Evolutionary conservation across 306 rosid genomes (phyloP).

Genomic region (Vachellia pachyceras): DNA sequence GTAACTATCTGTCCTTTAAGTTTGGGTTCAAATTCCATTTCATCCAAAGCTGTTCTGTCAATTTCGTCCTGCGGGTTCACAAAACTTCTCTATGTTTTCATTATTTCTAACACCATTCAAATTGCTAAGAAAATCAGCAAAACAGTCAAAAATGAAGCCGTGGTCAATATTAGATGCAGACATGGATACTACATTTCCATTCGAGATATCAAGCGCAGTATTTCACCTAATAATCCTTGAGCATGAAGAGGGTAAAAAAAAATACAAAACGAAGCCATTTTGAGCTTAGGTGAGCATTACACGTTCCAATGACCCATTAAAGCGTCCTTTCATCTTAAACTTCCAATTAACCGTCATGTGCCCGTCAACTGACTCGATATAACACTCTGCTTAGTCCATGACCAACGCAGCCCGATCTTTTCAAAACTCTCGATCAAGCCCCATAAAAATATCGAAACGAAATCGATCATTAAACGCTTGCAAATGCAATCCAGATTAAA

Average conservation of each 20-base stretch:
- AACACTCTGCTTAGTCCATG: background rate
- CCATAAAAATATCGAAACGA: background rate
- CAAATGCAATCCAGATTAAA: background rate
- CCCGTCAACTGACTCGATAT: background rate
- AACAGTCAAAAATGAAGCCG: background rate
- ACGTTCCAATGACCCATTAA: too few relatives aligned
- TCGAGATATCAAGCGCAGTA: background rate
- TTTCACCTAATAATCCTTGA: background rate
- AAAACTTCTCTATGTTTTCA: background rate
- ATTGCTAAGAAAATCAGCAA: background rate
- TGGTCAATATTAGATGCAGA: background rate
- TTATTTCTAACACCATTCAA: background rate
- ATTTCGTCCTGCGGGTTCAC: background rate
- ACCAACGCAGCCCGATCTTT: background rate
- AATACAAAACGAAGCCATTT: background rate
- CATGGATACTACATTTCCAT: background rate
- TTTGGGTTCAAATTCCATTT: background rate
- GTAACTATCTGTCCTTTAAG: background rate
- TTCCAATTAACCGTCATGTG: background rate
- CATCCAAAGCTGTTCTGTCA: background rate
- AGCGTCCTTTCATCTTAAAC: background rate
- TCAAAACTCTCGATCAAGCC: background rate
- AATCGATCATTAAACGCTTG: conserved; percentile 7
- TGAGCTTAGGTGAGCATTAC: background rate
- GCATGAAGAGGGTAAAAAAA: background rate